Percentiles rank a stretch among this genome's conserved stretches.
These are phyloP conservation scores for Corylus heterophylla DNA, from an alignment of 306 rosid species.

Conservation along the genomic window DNA sequence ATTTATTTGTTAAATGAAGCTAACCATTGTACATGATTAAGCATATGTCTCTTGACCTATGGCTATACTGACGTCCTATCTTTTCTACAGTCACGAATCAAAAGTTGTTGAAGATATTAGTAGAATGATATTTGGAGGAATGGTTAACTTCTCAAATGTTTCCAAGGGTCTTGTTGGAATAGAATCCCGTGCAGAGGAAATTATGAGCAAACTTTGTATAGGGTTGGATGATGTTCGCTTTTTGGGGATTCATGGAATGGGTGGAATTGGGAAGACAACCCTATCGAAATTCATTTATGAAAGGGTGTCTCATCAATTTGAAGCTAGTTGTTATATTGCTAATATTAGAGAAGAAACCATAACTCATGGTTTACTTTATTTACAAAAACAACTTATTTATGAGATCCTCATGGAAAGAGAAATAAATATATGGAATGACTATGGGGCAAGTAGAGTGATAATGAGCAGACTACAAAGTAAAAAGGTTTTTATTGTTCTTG, in stretches of 20 bases:
- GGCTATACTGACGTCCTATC: too few relatives aligned
- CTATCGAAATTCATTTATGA: neutral
- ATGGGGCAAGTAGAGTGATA: too few relatives aligned
- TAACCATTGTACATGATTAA: too few relatives aligned
- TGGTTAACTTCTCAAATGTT: neutral
- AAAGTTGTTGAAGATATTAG: neutral
- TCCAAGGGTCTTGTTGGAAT: neutral
- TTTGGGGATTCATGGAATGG: conserved; percentile 32
- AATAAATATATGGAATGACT: too few relatives aligned
- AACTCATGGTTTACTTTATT: neutral
- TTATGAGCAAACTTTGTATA: neutral
- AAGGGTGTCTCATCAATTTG: neutral
- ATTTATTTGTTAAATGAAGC: too few relatives aligned
- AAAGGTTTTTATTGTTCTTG: too few relatives aligned
- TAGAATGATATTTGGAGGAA: accelerated
- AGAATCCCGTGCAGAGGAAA: neutral
- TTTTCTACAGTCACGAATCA: neutral
- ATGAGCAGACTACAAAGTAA: accelerated
- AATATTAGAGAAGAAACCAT: neutral
- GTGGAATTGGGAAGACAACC: conserved; percentile 16
- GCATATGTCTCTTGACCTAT: too few relatives aligned
- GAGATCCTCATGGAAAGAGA: neutral
- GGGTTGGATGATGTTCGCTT: conserved; percentile 6
- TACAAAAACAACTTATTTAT: neutral
- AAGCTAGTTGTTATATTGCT: conserved; percentile 6